Percentiles rank a stretch among this genome's conserved stretches.
Conservation (phyloP, 2,329 filamentous ascomycete species). For the Fusarium caatingaense region DNA sequence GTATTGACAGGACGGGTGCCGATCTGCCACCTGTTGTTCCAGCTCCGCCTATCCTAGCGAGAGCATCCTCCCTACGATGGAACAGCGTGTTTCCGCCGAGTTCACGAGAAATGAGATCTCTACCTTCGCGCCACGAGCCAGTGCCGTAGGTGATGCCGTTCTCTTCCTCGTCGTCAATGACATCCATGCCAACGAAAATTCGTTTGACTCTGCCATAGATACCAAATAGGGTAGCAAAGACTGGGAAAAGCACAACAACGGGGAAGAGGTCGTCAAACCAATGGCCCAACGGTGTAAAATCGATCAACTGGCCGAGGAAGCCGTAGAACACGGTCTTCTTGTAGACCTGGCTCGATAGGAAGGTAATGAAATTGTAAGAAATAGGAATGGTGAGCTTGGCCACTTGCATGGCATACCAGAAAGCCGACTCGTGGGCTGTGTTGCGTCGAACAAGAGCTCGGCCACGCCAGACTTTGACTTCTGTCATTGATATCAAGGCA, state of each 20-base stretch:
- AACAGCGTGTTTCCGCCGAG: slow-evolving; percentile 72
- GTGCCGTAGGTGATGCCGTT: slow-evolving; percentile 75
- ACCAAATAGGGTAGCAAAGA: slow-evolving; percentile 87
- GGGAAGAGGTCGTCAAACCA: slow-evolving; percentile 93
- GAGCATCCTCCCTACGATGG: slow-evolving; percentile 59
- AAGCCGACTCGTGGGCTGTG: slow-evolving; percentile 91
- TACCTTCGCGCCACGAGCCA: slow-evolving; percentile 90
- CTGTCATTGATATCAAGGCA: slow-evolving; percentile 86
- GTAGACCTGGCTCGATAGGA: slow-evolving; percentile 79
- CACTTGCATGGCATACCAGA: slow-evolving; percentile 95
- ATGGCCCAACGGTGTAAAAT: slow-evolving; percentile 82
- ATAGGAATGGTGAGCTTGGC: slow-evolving; percentile 93
- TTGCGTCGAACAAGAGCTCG: slow-evolving; percentile 89
- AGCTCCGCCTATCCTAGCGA: slow-evolving; percentile 49
- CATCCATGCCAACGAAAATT: slow-evolving; percentile 79
- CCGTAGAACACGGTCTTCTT: slow-evolving; percentile 84
- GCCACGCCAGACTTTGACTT: slow-evolving; percentile 98
- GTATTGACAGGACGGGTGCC: slow-evolving; percentile 62
- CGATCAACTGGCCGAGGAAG: slow-evolving; percentile 85
- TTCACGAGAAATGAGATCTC: slow-evolving; percentile 90
- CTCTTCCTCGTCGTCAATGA: slow-evolving; percentile 79
- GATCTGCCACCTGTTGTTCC: slow-evolving; percentile 49
- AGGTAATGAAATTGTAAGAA: slow-evolving; percentile 96
- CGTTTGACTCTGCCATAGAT: slow-evolving; percentile 85
- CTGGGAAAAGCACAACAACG: slow-evolving; percentile 85